These are phyloP conservation scores for Chalciporus chontae DNA, from an alignment of 768 basidiomycete genomes.

Conservation along the genomic window DNA sequence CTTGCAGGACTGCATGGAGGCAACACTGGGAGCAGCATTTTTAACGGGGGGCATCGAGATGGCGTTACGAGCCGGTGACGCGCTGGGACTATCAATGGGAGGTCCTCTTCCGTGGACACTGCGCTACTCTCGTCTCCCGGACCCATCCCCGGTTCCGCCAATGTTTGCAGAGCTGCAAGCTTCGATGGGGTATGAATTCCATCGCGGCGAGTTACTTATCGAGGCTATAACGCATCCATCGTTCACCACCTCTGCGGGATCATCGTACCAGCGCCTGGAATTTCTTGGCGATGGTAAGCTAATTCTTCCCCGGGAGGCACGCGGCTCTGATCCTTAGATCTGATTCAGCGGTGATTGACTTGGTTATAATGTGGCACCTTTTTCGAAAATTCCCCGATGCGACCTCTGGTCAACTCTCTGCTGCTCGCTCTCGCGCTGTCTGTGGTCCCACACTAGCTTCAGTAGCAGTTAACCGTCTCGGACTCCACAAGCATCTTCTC, in stretches of 20 bases:
- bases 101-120: constrained; percentile 64
- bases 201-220: constrained; percentile 55
- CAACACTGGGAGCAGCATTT: constrained; percentile 75
- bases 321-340: constrained; percentile 5
- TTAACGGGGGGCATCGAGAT: constrained; percentile 66
- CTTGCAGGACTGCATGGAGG: constrained; percentile 88
- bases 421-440: constrained; percentile 66
- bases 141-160: constrained; percentile 36
- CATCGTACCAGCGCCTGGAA: constrained; percentile 83
- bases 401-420: constrained; percentile 73
- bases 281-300: constrained; percentile 84
- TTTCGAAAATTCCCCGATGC: constrained; percentile 66
- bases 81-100: constrained; percentile 70
- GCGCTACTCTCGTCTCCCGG: constrained; percentile 42
- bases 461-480: constrained; percentile 60
- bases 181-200: constrained; percentile 67
- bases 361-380: constrained; percentile 70
- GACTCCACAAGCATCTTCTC: constrained; percentile 66
- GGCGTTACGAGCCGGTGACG: constrained; percentile 61
- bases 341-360: constrained; percentile 58
- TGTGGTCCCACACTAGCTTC: constrained; percentile 72
- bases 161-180: constrained; percentile 58
- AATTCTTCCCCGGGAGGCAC: background rate
- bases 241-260: constrained; percentile 47
- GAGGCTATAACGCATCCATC: constrained; percentile 89